Base-by-base conservation (phyloP, 495 filamentous ascomycete genomes). In the Penicillium verhagenii region DNA sequence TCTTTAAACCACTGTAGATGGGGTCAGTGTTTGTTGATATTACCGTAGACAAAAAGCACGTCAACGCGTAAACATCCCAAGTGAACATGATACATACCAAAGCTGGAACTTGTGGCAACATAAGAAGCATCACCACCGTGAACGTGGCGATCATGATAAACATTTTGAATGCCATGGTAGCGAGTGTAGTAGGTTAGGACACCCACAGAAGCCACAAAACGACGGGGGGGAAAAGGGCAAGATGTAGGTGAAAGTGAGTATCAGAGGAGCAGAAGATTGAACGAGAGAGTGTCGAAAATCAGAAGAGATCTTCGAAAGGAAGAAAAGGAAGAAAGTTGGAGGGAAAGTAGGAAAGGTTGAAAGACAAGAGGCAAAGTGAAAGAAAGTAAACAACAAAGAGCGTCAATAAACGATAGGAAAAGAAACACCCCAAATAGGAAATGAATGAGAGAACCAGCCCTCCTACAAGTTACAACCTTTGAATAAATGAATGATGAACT, bases 281-380 rank as follows among this genome's bases (percentile, higher is more conserved):
- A 11, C 28, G 28, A 31, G 28, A 31, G 28, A 31, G 28, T 31
- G 28, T 10, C 28, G 28, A 31, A 31, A 11, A 11, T 31, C 28
- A 31, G 28, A 31, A 31, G 28, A 31, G 13, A 31, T 8, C 5
- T 31, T 31, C 7, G 4, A 31, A 31, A 11, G 2, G 7, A 31
- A 11, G 28, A 11, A 31, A 48, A 11, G 9, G 39, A 40, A 47
- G 29, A 39, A 20, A 40, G 38, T 21, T 25, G 24, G 49, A 35
- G 37, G 24, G 49, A 59, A 35, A 37, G 54, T 54, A 50, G 53
- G n/a, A n/a, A 52, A 43, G 43, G 24, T 53, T 33, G 52, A 58
- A 40, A 29, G 45, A 48, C 20, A 44, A 28, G 26, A 28, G 26
- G 6, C 6, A 28, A 28, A 9, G 1, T 16, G 33, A 35, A 35